These are phyloP conservation scores for Hyaloscypha variabilis DNA, from an alignment of 495 filamentous ascomycete species.

Conservation along the genomic window DNA sequence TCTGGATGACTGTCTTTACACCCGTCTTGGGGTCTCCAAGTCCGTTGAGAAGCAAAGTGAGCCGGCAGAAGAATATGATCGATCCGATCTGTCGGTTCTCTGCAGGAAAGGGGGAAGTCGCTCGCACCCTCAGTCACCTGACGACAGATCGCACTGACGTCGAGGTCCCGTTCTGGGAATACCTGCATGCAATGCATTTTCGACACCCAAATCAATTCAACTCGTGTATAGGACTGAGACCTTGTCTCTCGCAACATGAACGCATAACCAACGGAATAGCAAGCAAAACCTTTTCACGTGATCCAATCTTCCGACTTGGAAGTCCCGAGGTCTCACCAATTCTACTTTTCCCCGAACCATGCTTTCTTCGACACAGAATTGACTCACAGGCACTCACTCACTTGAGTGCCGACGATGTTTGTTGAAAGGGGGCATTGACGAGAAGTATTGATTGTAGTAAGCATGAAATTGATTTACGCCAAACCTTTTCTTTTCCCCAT, in stretches of 20 bases:
- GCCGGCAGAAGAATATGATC: neutral
- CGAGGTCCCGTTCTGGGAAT: neutral
- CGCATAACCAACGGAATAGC: neutral
- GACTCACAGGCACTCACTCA: neutral
- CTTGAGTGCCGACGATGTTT: neutral
- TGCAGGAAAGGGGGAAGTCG: neutral
- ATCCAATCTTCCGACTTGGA: neutral
- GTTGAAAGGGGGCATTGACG: neutral
- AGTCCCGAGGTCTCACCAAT: neutral
- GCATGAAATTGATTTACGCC: neutral
- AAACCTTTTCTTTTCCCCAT: neutral
- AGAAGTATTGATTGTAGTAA: neutral
- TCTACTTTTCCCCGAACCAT: neutral
- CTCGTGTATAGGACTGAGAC: neutral
- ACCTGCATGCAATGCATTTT: neutral
- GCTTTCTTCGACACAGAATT: no score
- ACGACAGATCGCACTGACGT: neutral
- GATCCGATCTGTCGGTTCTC: neutral
- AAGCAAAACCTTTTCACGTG: neutral
- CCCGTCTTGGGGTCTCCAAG: neutral
- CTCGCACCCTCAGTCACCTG: neutral
- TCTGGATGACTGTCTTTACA: neutral
- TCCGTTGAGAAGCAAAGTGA: neutral
- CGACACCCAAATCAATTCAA: neutral
- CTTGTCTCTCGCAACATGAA: neutral